Percentiles rank a stretch among this genome's conserved stretches.
These are phyloP conservation scores for Geotrichum phurueaensis DNA, from an alignment of 1,139 yeast species.

Conservation along the genomic window DNA sequence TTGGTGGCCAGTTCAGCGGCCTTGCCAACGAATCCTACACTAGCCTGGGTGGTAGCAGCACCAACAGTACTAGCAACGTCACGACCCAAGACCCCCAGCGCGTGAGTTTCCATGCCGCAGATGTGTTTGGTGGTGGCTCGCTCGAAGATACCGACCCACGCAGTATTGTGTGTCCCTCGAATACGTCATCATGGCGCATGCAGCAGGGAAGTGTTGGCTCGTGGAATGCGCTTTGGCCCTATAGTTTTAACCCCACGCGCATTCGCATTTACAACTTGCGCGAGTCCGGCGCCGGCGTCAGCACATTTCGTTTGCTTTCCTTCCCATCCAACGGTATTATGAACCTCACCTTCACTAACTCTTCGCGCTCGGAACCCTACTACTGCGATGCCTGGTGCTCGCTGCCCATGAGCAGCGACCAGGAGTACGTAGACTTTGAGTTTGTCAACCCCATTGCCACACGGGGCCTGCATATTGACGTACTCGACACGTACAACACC, in stretches of 20 bases:
- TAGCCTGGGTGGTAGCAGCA: neutral
- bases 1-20: conserved; percentile 70
- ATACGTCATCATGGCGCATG: conserved; percentile 50
- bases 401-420: conserved; percentile 40
- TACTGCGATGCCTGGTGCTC: conserved; percentile 90
- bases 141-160: conserved; percentile 38
- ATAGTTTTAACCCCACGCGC: conserved; percentile 60
- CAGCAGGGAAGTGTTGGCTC: conserved; percentile 51
- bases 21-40: conserved; percentile 49
- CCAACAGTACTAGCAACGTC: conserved; percentile 35
- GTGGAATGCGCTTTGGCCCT: conserved; percentile 60
- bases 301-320: conserved; percentile 65
- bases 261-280: conserved; percentile 60
- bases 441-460: conserved; percentile 68
- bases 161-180: conserved; percentile 55
- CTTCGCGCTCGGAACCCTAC: conserved; percentile 43
- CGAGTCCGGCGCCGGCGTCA: conserved; percentile 48
- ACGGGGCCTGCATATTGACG: conserved; percentile 55
- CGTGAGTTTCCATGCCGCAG: conserved; percentile 59
- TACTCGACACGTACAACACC: conserved; percentile 63
- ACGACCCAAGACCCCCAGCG: conserved; percentile 55
- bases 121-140: conserved; percentile 48
- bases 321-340: conserved; percentile 81
- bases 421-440: conserved; percentile 69
- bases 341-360: conserved; percentile 84